A percentile compares a stretch with the other conserved stretches of the same genome.
Conservation (phyloP, 345 rosid species). For the Anastatica hierochuntica region DNA sequence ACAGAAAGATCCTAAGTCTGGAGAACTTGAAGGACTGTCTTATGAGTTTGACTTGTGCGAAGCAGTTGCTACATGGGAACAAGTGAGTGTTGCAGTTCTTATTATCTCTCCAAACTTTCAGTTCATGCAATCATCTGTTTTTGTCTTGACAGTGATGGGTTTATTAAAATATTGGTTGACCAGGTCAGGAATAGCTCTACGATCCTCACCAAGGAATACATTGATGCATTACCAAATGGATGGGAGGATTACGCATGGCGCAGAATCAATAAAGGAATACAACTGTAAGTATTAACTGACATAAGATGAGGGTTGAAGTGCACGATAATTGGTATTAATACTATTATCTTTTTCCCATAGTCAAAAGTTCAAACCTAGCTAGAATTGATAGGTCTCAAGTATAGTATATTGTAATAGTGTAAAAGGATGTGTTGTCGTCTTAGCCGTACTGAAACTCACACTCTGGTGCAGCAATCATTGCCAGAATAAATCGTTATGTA, state of each 20-base stretch:
- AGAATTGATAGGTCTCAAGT: not conserved
- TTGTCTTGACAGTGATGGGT: constrained; percentile 31
- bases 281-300: constrained; percentile 46
- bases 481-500: constrained; percentile 62
- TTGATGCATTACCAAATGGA: constrained; percentile 84
- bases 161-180: constrained; percentile 40
- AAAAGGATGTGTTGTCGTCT: constrained; percentile 1
- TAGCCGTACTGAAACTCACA: constrained; percentile 1
- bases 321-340: not conserved
- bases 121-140: not conserved
- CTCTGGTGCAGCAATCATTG: constrained; percentile 58
- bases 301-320: not conserved
- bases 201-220: constrained; percentile 81
- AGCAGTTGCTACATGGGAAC: constrained; percentile 95
- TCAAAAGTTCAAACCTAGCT: not conserved
- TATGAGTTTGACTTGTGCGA: constrained; percentile 82
- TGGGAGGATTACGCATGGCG: constrained; percentile 99
- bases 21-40: constrained; percentile 67
- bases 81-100: constrained; percentile 23
- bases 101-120: not conserved
- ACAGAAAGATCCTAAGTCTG: constrained; percentile 87
- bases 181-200: constrained; percentile 92
- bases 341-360: not conserved
- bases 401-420: not conserved
- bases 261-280: constrained; percentile 82